A percentile compares a stretch with the other conserved stretches of the same genome.
Evolutionary conservation across 768 basidiomycete species (phyloP).

Genomic region (Trametes sanguinea): DNA sequence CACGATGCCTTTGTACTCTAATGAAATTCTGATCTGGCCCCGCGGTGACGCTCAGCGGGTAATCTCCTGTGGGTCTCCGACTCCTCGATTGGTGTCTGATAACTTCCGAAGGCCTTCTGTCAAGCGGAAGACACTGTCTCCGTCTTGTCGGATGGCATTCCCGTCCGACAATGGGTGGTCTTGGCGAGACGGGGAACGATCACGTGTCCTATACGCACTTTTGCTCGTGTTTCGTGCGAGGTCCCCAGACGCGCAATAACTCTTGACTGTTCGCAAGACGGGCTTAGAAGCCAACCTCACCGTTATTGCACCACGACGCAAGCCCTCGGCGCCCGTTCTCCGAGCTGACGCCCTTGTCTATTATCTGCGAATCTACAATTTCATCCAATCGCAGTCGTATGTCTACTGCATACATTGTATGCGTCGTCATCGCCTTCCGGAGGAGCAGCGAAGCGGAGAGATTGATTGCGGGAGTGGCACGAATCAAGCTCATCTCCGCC

Average conservation of each 20-base stretch:
- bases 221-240: conserved; percentile 17
- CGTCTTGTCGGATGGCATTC: background rate
- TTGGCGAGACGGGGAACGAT: conserved; percentile 6
- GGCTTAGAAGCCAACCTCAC: background rate
- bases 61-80: background rate
- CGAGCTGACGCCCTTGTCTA: too few relatives aligned
- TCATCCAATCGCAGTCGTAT: too few relatives aligned
- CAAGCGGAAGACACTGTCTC: background rate
- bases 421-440: background rate
- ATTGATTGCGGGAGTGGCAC: background rate
- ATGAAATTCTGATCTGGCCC: conserved; percentile 1
- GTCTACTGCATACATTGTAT: too few relatives aligned
- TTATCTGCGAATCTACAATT: too few relatives aligned
- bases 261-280: background rate
- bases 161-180: background rate
- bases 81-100: background rate
- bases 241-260: conserved; percentile 9
- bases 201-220: conserved; percentile 4
- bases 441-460: background rate
- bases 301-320: background rate
- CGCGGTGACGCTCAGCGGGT: background rate
- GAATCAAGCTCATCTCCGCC: conserved; percentile 14
- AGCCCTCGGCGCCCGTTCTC: too few relatives aligned
- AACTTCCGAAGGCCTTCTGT: background rate
- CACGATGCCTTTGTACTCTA: conserved; percentile 7